Evolutionary conservation across 768 basidiomycete genomes (phyloP).

Genomic region (Suillus weaverae): DNA sequence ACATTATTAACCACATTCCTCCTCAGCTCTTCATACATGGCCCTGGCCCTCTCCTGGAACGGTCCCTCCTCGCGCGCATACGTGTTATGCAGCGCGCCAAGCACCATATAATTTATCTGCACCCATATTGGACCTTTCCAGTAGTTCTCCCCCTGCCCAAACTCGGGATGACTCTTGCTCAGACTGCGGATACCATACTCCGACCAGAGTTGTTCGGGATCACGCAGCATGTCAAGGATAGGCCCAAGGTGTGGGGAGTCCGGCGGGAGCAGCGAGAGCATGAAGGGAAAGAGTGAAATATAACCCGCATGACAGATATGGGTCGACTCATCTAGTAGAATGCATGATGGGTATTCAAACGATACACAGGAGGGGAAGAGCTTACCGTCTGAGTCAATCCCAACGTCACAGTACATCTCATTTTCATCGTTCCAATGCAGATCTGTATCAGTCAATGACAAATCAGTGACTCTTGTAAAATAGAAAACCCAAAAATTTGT

Average conservation of each 20-base stretch:
- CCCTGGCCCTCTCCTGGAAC: constrained; percentile 66
- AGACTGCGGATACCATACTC: constrained; percentile 86
- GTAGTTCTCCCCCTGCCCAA: constrained; percentile 92
- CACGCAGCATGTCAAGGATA: constrained; percentile 77
- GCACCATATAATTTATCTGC: constrained; percentile 93
- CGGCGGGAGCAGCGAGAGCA: constrained; percentile 76
- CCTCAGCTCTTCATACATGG: constrained; percentile 80
- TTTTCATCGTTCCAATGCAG: constrained; percentile 90
- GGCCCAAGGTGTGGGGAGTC: constrained; percentile 77
- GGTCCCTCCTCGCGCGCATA: constrained; percentile 84
- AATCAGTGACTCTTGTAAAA: not conserved
- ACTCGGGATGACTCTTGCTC: constrained; percentile 84
- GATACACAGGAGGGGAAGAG: constrained; percentile 5
- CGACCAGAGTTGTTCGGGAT: constrained; percentile 90
- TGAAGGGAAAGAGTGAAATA: constrained; percentile 90
- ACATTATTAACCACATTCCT: constrained; percentile 86
- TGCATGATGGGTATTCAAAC: no score
- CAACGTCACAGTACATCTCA: constrained; percentile 92
- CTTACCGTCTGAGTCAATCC: constrained; percentile 81
- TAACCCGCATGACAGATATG: constrained; percentile 93
- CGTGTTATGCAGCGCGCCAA: constrained; percentile 76
- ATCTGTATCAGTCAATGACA: constrained; percentile 46
- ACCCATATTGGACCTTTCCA: constrained; percentile 98
- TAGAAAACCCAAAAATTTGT: constrained; percentile 11
- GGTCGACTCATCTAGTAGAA: constrained; percentile 70